Conservation (phyloP, 352 stramenopile species). For the Pythium myriotylum region DNA sequence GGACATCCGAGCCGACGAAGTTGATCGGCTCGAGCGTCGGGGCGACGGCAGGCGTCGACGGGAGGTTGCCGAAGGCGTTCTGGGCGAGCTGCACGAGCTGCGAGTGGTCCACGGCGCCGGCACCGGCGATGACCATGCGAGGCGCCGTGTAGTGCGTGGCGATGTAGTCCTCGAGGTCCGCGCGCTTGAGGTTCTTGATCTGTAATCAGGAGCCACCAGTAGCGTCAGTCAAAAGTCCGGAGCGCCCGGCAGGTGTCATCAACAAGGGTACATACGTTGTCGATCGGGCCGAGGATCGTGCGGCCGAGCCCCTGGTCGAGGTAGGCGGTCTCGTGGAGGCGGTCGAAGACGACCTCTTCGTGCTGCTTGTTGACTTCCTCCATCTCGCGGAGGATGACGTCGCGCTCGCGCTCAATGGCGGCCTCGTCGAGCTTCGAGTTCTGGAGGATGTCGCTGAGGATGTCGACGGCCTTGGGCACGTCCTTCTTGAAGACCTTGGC, state of each 20-base stretch:
- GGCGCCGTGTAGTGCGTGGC: constrained; percentile 99
- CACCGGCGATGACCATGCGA: constrained; percentile 98
- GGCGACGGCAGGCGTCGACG: constrained; percentile 70
- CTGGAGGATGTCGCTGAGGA: constrained; percentile 99
- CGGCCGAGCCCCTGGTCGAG: constrained; percentile 96
- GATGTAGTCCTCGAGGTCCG: constrained; percentile 97
- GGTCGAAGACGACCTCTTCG: constrained; percentile 98
- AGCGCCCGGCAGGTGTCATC: too few relatives aligned
- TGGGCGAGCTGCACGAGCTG: constrained; percentile 97
- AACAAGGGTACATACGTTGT: constrained; percentile 99
- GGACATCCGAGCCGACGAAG: constrained; percentile 91
- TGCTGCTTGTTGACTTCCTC: constrained; percentile 99
- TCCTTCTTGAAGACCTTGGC: constrained; percentile 99
- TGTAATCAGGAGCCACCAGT: too few relatives aligned
- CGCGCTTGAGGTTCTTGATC: constrained; percentile 92
- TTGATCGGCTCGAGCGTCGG: constrained; percentile 77
- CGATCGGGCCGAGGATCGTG: constrained; percentile 98
- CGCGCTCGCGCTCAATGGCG: constrained; percentile 97
- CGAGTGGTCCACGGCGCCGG: constrained; percentile 97
- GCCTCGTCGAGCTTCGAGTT: constrained; percentile 97
- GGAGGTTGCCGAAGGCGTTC: constrained; percentile 96
- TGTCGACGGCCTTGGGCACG: constrained; percentile 96
- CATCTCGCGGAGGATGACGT: constrained; percentile 99
- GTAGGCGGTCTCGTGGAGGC: constrained; percentile 99
- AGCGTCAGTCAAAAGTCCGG: too few relatives aligned